phyloP scores from a whole-genome alignment of 257 asterid species.

The Solanum infundibuliforme region DNA sequence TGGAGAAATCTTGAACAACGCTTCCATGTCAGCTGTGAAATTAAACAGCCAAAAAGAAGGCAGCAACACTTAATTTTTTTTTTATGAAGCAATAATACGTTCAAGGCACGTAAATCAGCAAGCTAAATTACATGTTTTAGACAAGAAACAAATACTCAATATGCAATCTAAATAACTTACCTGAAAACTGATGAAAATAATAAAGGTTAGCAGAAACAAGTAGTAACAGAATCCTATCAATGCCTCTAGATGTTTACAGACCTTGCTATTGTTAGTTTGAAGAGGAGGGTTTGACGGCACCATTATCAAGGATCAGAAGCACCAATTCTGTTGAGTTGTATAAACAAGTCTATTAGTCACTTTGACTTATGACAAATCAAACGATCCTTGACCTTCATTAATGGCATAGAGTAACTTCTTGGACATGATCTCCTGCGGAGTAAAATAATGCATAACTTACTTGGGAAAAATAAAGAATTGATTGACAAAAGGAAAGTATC shows the following conservation, averaged over 20 bases:
- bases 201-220: no score
- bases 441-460: neutral
- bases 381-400: slow-evolving; percentile 93
- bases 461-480: neutral
- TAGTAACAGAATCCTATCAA: neutral
- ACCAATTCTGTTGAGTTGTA: neutral
- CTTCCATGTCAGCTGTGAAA: neutral
- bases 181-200: neutral
- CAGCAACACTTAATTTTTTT: neutral
- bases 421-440: slow-evolving; percentile 69
- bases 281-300: neutral
- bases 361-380: slow-evolving; percentile 62
- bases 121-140: neutral
- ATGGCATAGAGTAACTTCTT: slow-evolving; percentile 83
- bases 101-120: neutral
- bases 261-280: neutral
- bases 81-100: neutral
- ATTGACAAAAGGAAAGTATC: neutral
- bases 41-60: neutral
- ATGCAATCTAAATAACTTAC: neutral
- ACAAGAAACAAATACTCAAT: neutral
- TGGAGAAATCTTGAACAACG: neutral
- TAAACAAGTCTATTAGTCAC: neutral
- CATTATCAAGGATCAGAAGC: neutral
- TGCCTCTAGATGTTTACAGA: neutral